These are phyloP conservation scores for Daldinia bambusicola DNA, from an alignment of 495 filamentous ascomycete genomes.

Conservation along the genomic window DNA sequence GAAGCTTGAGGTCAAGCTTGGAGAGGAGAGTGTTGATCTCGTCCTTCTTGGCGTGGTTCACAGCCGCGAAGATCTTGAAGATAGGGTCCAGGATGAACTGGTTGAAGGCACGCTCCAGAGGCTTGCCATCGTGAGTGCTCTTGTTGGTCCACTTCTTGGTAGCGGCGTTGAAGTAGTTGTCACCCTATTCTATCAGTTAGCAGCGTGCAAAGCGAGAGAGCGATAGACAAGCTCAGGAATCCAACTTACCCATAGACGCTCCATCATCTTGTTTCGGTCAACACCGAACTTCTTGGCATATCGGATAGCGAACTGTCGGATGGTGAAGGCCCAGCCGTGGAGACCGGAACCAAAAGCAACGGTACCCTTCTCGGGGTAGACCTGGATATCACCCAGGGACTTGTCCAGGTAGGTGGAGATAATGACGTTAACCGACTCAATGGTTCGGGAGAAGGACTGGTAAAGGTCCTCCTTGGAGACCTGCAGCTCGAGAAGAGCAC, in stretches of 20 bases:
- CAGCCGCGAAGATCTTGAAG: constrained; percentile 94
- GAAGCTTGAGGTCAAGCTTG: constrained; percentile 93
- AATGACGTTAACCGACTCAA: constrained; percentile 99
- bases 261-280: constrained; percentile 99
- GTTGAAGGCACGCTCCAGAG: constrained; percentile 97
- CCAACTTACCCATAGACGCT: constrained; percentile 91
- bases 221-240: background rate
- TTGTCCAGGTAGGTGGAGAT: constrained; percentile 99
- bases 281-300: constrained; percentile 99
- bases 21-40: constrained; percentile 82
- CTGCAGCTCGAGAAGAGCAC: constrained; percentile 97
- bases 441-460: constrained; percentile 98
- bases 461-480: constrained; percentile 98
- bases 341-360: constrained; percentile 99
- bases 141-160: constrained; percentile 99
- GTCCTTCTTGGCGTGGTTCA: constrained; percentile 99
- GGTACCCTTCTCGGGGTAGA: constrained; percentile 95
- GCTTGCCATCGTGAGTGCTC: constrained; percentile 80
- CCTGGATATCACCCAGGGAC: constrained; percentile 95
- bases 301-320: constrained; percentile 95
- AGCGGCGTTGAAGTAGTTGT: constrained; percentile 99
- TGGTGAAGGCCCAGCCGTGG: constrained; percentile 99
- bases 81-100: constrained; percentile 99
- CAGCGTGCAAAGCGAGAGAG: background rate
- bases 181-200: constrained; percentile 68